Evolutionary conservation across 2,329 filamentous ascomycete genomes (phyloP).

Genomic region (Geosmithia morbida): DNA sequence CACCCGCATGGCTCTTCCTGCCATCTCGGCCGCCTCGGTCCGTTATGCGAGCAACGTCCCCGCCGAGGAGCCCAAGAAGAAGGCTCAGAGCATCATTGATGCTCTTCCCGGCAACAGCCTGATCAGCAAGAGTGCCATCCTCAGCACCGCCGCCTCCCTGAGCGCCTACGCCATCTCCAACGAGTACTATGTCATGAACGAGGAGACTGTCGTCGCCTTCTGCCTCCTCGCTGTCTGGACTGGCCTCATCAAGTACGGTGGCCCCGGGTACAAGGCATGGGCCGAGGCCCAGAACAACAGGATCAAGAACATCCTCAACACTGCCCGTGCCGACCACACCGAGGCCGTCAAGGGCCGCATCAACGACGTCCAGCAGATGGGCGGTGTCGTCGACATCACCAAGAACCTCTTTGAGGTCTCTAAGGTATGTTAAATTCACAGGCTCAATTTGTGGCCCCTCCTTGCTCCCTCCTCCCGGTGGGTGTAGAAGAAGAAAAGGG

Average conservation of each 20-base stretch:
- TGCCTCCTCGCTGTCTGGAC: conserved; percentile 88
- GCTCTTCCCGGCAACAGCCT: conserved; percentile 83
- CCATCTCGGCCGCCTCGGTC: conserved; percentile 52
- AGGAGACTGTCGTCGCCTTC: conserved; percentile 91
- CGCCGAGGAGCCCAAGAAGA: conserved; percentile 82
- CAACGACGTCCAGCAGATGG: conserved; percentile 86
- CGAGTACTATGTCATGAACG: conserved; percentile 99
- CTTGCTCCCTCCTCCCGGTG: too few species aligned
- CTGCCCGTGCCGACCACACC: conserved; percentile 87
- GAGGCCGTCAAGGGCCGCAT: conserved; percentile 91
- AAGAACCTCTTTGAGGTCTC: conserved; percentile 96
- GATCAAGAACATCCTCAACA: conserved; percentile 91
- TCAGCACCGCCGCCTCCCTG: conserved; percentile 82
- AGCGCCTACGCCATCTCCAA: conserved; percentile 95
- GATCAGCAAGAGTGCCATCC: conserved; percentile 90
- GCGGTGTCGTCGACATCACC: conserved; percentile 88
- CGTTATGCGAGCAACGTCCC: conserved; percentile 68
- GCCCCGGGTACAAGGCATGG: conserved; percentile 86
- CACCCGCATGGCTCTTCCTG: conserved; percentile 60
- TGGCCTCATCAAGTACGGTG: conserved; percentile 84
- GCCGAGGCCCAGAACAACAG: conserved; percentile 77
- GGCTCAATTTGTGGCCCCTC: neutral
- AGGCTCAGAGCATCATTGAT: conserved; percentile 91
- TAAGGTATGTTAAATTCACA: conserved; percentile 51
- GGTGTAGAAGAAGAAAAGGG: neutral